Base-by-base conservation (phyloP, 805 yeast genomes). In the Sporopachydermia lactativora region DNA sequence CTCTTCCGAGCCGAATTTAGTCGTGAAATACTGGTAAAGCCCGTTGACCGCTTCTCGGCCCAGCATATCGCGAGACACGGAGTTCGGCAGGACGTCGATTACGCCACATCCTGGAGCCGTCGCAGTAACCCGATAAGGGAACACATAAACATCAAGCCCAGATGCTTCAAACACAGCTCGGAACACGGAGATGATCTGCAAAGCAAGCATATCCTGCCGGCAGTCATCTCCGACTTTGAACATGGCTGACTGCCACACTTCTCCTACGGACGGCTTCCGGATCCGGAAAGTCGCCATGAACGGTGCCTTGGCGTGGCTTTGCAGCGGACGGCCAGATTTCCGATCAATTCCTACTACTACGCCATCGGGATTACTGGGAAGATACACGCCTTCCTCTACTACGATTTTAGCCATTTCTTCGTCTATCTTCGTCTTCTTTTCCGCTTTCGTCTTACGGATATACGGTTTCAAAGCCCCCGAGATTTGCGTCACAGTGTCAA, bases 21-120 rank as follows among this genome's bases (percentile, higher is more conserved):
- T 77, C 36, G 77, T 75, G 61, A 80, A 92, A 61, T 89, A 92
- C 54, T 89, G 96, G 55, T 84, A 86, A 42, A 92, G 66, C 2
- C 97, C 98, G 59, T 92, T 92, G 18, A 92, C 98, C 1, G 98
- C 98, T 55, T 92, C 99, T 53, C 99, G 75, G 35, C 99, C 99
- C 40, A 92, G 70, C 97, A 92, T 89, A 61, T 92, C 99, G 62
- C 99, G 76, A 36, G 96, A 85, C 18, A 85, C 79, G 4, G 96
- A 81, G 55, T 89, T 83, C 24, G 98, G 98, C 48, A 92, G 69
- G 19, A 94, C 98, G 57, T 94, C 99, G 63, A 92, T 92, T 36
- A 92, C 94, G 60, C 99, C 99, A 65, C 97, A 88, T 0, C 99
- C 98, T 1, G 98, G 97, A 2, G 95, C 96, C 5, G 99, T 92